Conservation (phyloP, 208 protist genomes). For the Leishmania mexicana region DNA sequence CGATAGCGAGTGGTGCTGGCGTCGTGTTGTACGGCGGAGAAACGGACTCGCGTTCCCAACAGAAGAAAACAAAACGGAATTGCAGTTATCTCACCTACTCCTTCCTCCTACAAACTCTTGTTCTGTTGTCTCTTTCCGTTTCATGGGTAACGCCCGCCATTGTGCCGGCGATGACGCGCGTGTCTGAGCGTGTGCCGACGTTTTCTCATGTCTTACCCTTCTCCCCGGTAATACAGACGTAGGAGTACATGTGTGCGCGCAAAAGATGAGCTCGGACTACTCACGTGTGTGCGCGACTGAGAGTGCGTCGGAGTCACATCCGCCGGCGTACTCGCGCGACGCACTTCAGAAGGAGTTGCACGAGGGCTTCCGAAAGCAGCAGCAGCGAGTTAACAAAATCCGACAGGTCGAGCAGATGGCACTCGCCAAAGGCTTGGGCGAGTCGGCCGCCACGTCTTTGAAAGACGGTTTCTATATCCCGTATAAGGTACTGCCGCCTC, state of each 20-base stretch:
- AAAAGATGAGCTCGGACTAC: background rate
- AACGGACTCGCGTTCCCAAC: too few relatives aligned
- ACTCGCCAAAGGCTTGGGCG: conserved; percentile 77
- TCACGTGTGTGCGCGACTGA: background rate
- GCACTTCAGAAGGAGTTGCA: conserved; percentile 49
- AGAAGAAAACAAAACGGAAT: too few relatives aligned
- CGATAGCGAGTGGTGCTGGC: background rate
- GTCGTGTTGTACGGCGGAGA: too few relatives aligned
- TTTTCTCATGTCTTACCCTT: background rate
- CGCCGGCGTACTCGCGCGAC: conserved; percentile 8
- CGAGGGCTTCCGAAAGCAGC: conserved; percentile 59
- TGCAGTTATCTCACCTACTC: too few relatives aligned
- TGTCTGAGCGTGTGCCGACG: too few relatives aligned
- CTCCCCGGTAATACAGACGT: background rate
- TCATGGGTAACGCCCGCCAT: too few relatives aligned
- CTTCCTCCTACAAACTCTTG: too few relatives aligned
- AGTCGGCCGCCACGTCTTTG: conserved; percentile 51
- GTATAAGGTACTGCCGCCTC: conserved; percentile 48
- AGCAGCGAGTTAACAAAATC: conserved; percentile 41
- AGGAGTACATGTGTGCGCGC: background rate
- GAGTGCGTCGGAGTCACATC: background rate
- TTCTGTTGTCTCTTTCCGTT: background rate
- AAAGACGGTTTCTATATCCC: conserved; percentile 63
- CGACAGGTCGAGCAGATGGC: conserved; percentile 60
- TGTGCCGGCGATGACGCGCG: too few relatives aligned